Percentiles rank a stretch among this genome's conserved stretches.
Evolutionary conservation across 2,329 filamentous ascomycete species (phyloP).

Genomic region (Tolypocladium guangdongense): DNA sequence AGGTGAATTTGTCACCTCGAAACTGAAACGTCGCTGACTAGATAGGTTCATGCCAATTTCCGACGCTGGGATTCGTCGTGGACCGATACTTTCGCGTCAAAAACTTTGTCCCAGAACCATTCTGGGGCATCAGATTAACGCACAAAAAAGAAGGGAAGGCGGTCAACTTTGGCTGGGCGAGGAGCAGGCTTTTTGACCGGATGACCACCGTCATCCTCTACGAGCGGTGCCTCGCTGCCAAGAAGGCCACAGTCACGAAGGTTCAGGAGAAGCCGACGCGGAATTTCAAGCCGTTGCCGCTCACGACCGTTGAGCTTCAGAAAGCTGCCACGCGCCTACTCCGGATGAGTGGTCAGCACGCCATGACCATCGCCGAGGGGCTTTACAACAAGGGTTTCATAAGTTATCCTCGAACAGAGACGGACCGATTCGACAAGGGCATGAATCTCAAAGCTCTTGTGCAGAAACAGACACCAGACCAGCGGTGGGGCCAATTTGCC

Average conservation of each 20-base stretch:
- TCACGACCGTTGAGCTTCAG: constrained; percentile 93
- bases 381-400: constrained; percentile 94
- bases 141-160: constrained; percentile 68
- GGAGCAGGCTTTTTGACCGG: constrained; percentile 79
- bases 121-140: constrained; percentile 84
- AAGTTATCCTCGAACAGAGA: constrained; percentile 95
- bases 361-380: constrained; percentile 78
- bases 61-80: constrained; percentile 91
- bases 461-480: constrained; percentile 71
- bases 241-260: constrained; percentile 68
- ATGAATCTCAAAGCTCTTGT: constrained; percentile 76
- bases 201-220: constrained; percentile 71
- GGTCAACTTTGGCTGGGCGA: constrained; percentile 75
- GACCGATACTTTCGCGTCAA: constrained; percentile 90
- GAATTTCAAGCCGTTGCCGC: constrained; percentile 85
- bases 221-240: constrained; percentile 71
- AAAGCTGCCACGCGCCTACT: constrained; percentile 88
- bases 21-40: constrained; percentile 2
- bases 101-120: constrained; percentile 84
- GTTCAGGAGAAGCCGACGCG: constrained; percentile 85
- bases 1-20: constrained; percentile 10
- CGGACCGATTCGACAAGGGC: constrained; percentile 83
- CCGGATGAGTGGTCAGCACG: constrained; percentile 79
- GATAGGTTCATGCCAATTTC: constrained; percentile 84
- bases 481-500: constrained; percentile 71